phyloP scores from a whole-genome alignment of 1,284 basidiomycete species.

The Phlebopus sp. region DNA sequence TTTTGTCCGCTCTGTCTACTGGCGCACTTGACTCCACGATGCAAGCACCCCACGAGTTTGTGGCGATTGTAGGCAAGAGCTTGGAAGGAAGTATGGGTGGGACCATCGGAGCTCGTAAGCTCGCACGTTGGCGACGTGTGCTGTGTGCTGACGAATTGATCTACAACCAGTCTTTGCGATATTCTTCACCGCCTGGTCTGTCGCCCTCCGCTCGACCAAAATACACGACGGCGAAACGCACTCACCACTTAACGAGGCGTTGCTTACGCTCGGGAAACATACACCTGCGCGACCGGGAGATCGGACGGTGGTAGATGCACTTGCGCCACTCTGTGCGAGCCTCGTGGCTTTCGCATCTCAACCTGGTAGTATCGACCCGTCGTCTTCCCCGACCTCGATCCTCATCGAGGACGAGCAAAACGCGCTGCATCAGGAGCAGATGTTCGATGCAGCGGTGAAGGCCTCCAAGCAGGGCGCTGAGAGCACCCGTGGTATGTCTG shows the following conservation, averaged over 20 bases:
- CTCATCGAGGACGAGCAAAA: not conserved
- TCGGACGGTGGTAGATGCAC: conserved; percentile 52
- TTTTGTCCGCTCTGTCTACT: conserved; percentile 9
- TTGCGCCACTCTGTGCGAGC: conserved; percentile 43
- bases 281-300: conserved; percentile 54
- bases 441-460: conserved; percentile 31
- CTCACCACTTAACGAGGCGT: conserved; percentile 23
- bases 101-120: conserved; percentile 17
- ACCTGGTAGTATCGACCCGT: too few species aligned
- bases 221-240: not conserved
- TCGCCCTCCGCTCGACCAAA: conserved; percentile 19
- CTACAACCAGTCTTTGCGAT: conserved; percentile 44
- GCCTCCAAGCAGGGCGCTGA: conserved; percentile 44
- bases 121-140: too few species aligned
- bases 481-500: conserved; percentile 44
- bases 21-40: conserved; percentile 4
- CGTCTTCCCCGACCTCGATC: too few species aligned
- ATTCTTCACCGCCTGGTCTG: conserved; percentile 43
- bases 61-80: conserved; percentile 11
- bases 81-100: conserved; percentile 17
- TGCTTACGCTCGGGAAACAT: conserved; percentile 37
- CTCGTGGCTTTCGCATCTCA: not conserved
- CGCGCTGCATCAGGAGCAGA: not conserved
- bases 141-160: not conserved
- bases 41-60: conserved; percentile 8